Base-by-base conservation (phyloP, 441 rosid genomes). In the Isatis lusitanica region DNA sequence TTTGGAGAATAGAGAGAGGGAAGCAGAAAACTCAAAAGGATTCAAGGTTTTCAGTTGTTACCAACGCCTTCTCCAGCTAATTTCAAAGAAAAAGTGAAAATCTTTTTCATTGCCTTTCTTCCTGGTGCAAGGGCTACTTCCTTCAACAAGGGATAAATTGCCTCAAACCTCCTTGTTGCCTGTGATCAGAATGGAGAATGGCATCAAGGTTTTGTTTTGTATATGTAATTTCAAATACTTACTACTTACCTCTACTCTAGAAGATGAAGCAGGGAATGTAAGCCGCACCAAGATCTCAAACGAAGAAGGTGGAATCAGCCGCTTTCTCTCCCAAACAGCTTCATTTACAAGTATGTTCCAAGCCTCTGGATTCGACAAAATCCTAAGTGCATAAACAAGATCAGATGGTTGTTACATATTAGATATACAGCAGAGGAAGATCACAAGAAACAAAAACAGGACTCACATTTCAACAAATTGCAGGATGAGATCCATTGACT, bases 131-230 rank as follows among this genome's bases (percentile, higher is more conserved):
- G 88, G 68, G 94, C 93, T 61, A 91, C 93, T 78, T 86, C 92
- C 76, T 85, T 90, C 21, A 93, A 73, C 31, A 82, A 75, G 1
- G 94, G 96, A 79, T 87, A 91, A 31, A 91, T 70, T 4, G 87
- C 88, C 77, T 85, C 90, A 66, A 93, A 87, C 83, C 98, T 87
- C 86, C 91, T 96, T 24, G 96, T 91, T 26, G 94, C 92, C 98
- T 48, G 57, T 55, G 70, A 35, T 43, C 3, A 64, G 62, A 36
- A 52, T 77, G 40, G 51, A 77, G 63, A 11, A 13, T 13, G 46
- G 2, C 1, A 68, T 72, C 17, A 63, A 60, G 63, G 30, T 18
- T 51, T 8, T n/a, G 38, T 21, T 58, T 44, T 4, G 6, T 31
- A 31, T 4, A 4, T 48, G 5, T 31, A 82, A 36, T 18, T 52